These are phyloP conservation scores for Backusella morwellensis DNA, from an alignment of 192 early-diverging fungal species.

Conservation along the genomic window DNA sequence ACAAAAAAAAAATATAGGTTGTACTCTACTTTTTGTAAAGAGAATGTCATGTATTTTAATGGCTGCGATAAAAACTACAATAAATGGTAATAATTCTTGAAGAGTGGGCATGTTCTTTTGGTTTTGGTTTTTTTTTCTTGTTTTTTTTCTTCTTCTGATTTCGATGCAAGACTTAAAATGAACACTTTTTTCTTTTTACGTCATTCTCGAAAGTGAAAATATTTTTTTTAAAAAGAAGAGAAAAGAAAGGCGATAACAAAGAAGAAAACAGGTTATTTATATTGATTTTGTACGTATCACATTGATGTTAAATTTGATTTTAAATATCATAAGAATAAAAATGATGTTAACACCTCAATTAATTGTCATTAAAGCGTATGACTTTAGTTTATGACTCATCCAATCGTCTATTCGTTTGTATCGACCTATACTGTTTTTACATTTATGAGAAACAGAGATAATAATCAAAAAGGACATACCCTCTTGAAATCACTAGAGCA, in stretches of 20 bases:
- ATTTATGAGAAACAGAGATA: not conserved
- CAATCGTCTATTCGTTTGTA: not conserved
- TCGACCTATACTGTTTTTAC: not conserved
- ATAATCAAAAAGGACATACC: not conserved
- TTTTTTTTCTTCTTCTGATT: not conserved
- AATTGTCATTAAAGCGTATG: not conserved
- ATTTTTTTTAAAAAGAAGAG: not conserved
- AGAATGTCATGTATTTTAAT: not conserved
- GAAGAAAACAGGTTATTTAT: not conserved
- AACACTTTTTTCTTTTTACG: not conserved
- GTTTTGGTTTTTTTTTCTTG: not conserved
- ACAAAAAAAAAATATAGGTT: not conserved
- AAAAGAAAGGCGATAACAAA: not conserved
- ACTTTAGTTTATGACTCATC: not conserved
- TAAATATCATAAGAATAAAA: not conserved
- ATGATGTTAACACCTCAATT: not conserved
- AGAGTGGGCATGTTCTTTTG: slow-evolving; percentile 1
- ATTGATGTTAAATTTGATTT: not conserved
- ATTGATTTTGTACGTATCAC: not conserved
- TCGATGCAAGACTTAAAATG: not conserved
- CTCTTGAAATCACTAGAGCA: not conserved
- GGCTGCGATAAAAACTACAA: not conserved
- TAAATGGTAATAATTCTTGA: not conserved
- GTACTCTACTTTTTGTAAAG: not conserved
- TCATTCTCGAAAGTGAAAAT: not conserved